Percentiles rank a stretch among this genome's conserved stretches.
Conservation (phyloP, 169 alveolate species). For the Cryptosporidium baileyi region DNA sequence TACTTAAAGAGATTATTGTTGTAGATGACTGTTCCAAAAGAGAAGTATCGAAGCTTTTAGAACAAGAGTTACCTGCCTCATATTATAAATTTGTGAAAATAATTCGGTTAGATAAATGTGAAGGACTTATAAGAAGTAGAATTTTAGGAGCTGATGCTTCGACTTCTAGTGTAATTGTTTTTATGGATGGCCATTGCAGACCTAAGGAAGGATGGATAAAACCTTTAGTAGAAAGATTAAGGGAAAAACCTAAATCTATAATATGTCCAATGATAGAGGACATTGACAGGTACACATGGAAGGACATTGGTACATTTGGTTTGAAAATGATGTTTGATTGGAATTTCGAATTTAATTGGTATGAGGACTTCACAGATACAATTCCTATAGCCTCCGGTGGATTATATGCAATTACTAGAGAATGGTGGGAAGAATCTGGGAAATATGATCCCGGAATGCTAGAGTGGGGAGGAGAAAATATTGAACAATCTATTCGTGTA, state of each 20-base stretch:
- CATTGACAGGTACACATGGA: constrained; percentile 77
- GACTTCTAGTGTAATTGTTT: constrained; percentile 70
- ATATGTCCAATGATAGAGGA: constrained; percentile 78
- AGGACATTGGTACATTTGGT: constrained; percentile 63
- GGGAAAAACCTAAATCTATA: constrained; percentile 52
- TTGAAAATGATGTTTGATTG: constrained; percentile 75
- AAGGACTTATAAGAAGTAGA: constrained; percentile 76
- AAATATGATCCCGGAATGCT: constrained; percentile 74
- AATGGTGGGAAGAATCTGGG: constrained; percentile 78
- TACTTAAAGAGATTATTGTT: constrained; percentile 73
- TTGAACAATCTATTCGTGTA: constrained; percentile 72
- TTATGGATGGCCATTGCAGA: constrained; percentile 77
- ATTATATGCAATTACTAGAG: constrained; percentile 71
- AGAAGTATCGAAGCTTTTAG: constrained; percentile 53
- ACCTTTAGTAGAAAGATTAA: constrained; percentile 17
- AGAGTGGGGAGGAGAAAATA: constrained; percentile 76
- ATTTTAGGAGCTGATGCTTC: constrained; percentile 71
- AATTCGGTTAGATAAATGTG: constrained; percentile 72
- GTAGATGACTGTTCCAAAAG: constrained; percentile 77
- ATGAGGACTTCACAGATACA: constrained; percentile 59
- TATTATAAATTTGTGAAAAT: constrained; percentile 18
- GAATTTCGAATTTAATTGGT: constrained; percentile 78
- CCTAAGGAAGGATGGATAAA: constrained; percentile 76
- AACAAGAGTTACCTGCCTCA: constrained; percentile 9
- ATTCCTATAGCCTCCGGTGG: constrained; percentile 74